A percentile compares a stretch with the other conserved stretches of the same genome.
Evolutionary conservation across 2,329 filamentous ascomycete genomes (phyloP).

Genomic region (Simplicillium sp.): DNA sequence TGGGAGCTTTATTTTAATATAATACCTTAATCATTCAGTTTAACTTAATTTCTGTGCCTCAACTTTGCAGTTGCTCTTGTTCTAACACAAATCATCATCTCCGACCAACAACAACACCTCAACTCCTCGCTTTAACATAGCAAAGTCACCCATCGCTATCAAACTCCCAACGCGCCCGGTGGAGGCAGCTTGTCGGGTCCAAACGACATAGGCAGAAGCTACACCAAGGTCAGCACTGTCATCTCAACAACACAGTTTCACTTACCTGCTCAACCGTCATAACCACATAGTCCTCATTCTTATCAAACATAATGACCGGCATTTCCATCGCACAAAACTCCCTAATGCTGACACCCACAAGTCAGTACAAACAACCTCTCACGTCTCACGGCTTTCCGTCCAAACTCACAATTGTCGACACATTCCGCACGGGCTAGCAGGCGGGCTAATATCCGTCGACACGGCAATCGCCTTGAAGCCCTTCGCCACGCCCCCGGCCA

Average conservation of each 20-base stretch:
- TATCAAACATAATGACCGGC: slow-evolving; percentile 90
- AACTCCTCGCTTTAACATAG: too few relatives aligned
- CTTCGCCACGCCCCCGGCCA: slow-evolving; percentile 45
- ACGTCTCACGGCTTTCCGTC: slow-evolving; percentile 6
- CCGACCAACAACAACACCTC: too few relatives aligned
- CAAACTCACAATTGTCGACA: slow-evolving; percentile 75
- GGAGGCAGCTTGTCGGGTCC: slow-evolving; percentile 49
- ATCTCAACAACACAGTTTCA: slow-evolving; percentile 2
- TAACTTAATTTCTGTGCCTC: too few relatives aligned
- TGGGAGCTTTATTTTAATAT: too few relatives aligned
- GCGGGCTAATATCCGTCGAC: slow-evolving; percentile 64
- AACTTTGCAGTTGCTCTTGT: too few relatives aligned
- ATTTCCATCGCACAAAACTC: slow-evolving; percentile 62
- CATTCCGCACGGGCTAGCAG: slow-evolving; percentile 83
- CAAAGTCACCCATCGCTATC: neutral
- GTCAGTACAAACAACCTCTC: slow-evolving; percentile 9
- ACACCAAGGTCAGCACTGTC: neutral
- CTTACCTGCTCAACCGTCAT: slow-evolving; percentile 58
- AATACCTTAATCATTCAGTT: too few relatives aligned
- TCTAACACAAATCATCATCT: too few relatives aligned
- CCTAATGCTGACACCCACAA: slow-evolving; percentile 50
- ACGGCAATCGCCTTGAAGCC: slow-evolving; percentile 74
- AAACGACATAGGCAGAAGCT: slow-evolving; percentile 62
- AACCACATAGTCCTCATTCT: slow-evolving; percentile 62
- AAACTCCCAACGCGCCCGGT: slow-evolving; percentile 14